These are phyloP conservation scores for Blastomyces silverae DNA, from an alignment of 2,329 filamentous ascomycete genomes.

Conservation along the genomic window DNA sequence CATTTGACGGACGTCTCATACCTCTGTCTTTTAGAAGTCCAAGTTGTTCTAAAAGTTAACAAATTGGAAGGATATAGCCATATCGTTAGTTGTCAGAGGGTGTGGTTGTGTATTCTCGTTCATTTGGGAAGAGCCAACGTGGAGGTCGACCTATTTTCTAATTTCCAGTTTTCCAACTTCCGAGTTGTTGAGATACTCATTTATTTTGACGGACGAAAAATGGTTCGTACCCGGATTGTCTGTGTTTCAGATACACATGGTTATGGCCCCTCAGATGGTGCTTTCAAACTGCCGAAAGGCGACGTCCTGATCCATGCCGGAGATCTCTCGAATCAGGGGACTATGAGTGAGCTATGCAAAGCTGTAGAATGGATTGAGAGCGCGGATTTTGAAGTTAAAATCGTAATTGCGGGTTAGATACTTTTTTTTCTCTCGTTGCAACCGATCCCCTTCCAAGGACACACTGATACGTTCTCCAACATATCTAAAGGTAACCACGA, in stretches of 20 bases:
- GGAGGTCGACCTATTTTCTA: not conserved
- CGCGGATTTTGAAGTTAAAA: constrained; percentile 49
- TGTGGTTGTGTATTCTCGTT: not conserved
- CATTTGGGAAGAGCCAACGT: not conserved
- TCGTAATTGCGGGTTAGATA: constrained; percentile 47
- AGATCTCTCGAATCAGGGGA: constrained; percentile 53
- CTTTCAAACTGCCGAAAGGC: constrained; percentile 49
- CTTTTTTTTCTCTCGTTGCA: constrained; percentile 1
- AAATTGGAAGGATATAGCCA: not conserved
- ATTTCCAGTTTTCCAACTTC: too few species aligned
- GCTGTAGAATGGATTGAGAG: constrained; percentile 49
- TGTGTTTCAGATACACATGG: constrained; percentile 56
- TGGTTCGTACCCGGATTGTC: constrained; percentile 46
- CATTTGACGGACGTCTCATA: too few species aligned
- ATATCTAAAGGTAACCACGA: constrained; percentile 50
- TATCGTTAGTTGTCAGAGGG: not conserved
- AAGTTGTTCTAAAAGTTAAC: not conserved
- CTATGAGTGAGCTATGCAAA: constrained; percentile 45
- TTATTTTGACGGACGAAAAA: constrained; percentile 13
- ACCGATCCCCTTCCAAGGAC: not conserved
- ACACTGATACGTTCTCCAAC: constrained; percentile 11
- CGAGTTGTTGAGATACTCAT: not conserved
- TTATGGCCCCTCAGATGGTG: constrained; percentile 43
- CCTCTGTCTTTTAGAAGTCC: not conserved
- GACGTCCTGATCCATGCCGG: constrained; percentile 56